These are phyloP conservation scores for Celoporthe dispersa DNA, from an alignment of 2,329 filamentous ascomycete species.

Conservation along the genomic window DNA sequence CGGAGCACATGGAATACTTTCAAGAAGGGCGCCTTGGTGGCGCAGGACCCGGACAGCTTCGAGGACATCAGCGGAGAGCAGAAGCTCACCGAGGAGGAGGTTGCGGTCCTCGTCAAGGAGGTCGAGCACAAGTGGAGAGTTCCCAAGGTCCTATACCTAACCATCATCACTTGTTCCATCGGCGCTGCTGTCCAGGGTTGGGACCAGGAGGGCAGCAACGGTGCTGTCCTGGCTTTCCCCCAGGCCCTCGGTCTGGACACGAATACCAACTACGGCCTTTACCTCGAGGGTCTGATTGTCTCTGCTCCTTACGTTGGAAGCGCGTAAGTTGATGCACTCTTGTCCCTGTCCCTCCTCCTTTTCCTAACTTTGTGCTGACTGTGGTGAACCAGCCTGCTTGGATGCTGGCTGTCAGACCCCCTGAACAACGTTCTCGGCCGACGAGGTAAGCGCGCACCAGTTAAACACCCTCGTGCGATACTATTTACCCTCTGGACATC, in stretches of 20 bases:
- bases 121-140: conserved; percentile 71
- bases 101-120: conserved; percentile 66
- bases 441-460: conserved; percentile 37
- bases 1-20: conserved; percentile 52
- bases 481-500: not conserved
- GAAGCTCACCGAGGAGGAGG: conserved; percentile 51
- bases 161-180: conserved; percentile 55
- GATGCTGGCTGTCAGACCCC: conserved; percentile 53
- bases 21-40: conserved; percentile 43
- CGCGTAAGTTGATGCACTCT: conserved; percentile 32
- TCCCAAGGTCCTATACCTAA: conserved; percentile 65
- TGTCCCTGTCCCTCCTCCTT: not conserved
- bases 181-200: conserved; percentile 58
- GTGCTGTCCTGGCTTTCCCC: conserved; percentile 53
- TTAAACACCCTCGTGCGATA: not conserved
- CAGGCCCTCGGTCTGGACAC: conserved; percentile 47
- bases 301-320: conserved; percentile 47
- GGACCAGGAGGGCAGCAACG: conserved; percentile 53
- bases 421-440: conserved; percentile 49
- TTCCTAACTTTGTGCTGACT: conserved; percentile 14
- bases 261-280: conserved; percentile 50
- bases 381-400: conserved; percentile 54
- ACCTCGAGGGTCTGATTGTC: conserved; percentile 64
- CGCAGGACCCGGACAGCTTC: conserved; percentile 47
- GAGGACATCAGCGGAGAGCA: conserved; percentile 47